phyloP scores from a whole-genome alignment of 805 yeast genomes.

The Nakazawaea anatomiae region DNA sequence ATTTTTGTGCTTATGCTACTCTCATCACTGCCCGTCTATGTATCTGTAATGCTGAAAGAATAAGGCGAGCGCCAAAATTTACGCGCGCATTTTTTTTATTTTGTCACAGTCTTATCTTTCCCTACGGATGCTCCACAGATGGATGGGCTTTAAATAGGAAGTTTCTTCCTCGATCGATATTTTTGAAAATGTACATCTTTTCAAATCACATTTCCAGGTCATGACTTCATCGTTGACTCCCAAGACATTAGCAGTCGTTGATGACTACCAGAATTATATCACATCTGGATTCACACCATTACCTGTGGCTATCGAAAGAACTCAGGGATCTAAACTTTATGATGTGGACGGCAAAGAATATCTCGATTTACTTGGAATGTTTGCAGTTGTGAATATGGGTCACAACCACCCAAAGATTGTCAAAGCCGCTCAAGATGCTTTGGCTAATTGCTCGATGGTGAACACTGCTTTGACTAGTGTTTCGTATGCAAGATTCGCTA shows the following conservation, averaged over 20 bases:
- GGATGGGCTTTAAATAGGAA: too few species aligned
- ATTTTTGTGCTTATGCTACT: conserved; percentile 5
- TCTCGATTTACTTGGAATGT: conserved; percentile 22
- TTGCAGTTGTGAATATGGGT: conserved; percentile 25
- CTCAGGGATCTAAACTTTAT: conserved; percentile 19
- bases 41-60: background rate
- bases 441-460: conserved; percentile 15
- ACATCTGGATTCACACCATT: conserved; percentile 20
- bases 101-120: too few species aligned
- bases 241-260: conserved; percentile 8
- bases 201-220: background rate
- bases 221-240: background rate
- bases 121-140: too few species aligned
- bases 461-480: conserved; percentile 19
- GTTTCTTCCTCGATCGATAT: too few species aligned
- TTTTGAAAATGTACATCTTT: too few species aligned
- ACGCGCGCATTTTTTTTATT: background rate
- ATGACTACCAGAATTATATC: conserved; percentile 14
- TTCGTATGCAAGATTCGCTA: conserved; percentile 18
- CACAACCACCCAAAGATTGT: conserved; percentile 23
- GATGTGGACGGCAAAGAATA: conserved; percentile 23
- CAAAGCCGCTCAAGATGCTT: conserved; percentile 19
- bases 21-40: background rate
- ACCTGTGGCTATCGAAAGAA: conserved; percentile 17
- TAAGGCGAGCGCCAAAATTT: background rate